Evolutionary conservation across 768 basidiomycete species (phyloP), one percentile per base, ranked within the genome.

Genomic region (Suillus brevipes): DNA sequence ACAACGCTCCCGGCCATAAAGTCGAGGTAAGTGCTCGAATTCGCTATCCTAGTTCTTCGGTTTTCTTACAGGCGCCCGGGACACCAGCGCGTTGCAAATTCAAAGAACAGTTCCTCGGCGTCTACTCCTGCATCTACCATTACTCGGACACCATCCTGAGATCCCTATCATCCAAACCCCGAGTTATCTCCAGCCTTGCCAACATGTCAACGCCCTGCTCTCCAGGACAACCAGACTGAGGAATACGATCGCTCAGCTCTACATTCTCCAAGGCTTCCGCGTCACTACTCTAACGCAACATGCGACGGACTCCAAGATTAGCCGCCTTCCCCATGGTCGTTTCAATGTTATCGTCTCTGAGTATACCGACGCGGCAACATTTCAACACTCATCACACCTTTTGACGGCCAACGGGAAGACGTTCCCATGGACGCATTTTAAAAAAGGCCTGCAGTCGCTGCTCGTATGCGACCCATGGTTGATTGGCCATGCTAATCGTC

Each of bases 31-130:
- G n/a, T n/a, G n/a, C n/a, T n/a, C n/a, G n/a, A n/a, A n/a, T n/a
- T n/a, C n/a, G n/a, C n/a, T n/a, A n/a, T n/a, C n/a, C n/a, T n/a
- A n/a, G n/a, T n/a, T n/a, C n/a, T n/a, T n/a, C n/a, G n/a, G n/a
- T n/a, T n/a, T n/a, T n/a, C n/a, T n/a, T n/a, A n/a, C n/a, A n/a
- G n/a, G n/a, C n/a, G n/a, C n/a, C n/a, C n/a, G n/a, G n/a, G n/a
- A n/a, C n/a, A n/a, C n/a, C 89, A 91, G 72, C 89, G 95, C 31
- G 88, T 97, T 63, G 94, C 93, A 59, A 91, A 84, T 71, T 83
- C 96, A 68, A 91, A 91, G 78, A 80, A 85, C 23, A 76, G 80
- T 18, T 76, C 73, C 10, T 80, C 85, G 25, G 73, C 80, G 45
- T 81, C 84, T 42, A 78, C 84, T 0, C 72, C 83, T 16, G 70